These are phyloP conservation scores for Borealophlyctis nickersoniae DNA, from an alignment of 192 early-diverging fungal genomes.

Conservation along the genomic window DNA sequence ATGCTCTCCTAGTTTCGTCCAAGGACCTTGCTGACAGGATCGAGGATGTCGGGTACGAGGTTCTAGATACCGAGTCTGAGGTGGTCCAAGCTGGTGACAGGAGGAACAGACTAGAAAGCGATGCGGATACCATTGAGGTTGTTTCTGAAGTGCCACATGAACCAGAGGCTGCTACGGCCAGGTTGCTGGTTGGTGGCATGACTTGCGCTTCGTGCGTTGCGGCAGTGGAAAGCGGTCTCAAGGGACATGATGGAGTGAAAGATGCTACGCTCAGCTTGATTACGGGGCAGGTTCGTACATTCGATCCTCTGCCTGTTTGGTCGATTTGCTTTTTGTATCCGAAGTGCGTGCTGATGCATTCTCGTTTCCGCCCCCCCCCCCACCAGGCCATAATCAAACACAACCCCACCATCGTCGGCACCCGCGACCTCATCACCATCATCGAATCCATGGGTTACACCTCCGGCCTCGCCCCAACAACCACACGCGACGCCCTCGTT, in stretches of 20 bases:
- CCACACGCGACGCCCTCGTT: conserved; percentile 22
- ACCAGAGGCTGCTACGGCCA: conserved; percentile 9
- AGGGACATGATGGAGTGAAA: conserved; percentile 20
- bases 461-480: conserved; percentile 38
- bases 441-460: conserved; percentile 63
- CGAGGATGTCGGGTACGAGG: conserved; percentile 75
- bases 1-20: conserved; percentile 22
- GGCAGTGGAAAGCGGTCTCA: conserved; percentile 31
- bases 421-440: conserved; percentile 55
- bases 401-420: conserved; percentile 51
- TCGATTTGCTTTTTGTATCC: not conserved
- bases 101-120: too few species aligned
- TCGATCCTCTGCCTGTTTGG: not conserved
- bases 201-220: conserved; percentile 49
- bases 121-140: conserved; percentile 4
- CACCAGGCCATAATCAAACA: conserved; percentile 49
- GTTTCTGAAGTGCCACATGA: conserved; percentile 11
- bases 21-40: conserved; percentile 50
- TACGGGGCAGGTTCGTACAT: conserved; percentile 13
- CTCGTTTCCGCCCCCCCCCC: not conserved
- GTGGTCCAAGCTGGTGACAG: not conserved
- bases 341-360: not conserved
- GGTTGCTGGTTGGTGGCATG: conserved; percentile 43
- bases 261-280: conserved; percentile 33
- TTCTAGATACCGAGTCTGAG: conserved; percentile 19